A percentile compares a stretch with the other conserved stretches of the same genome.
These are phyloP conservation scores for Paramarasmius palmivorus DNA, from an alignment of 1,284 basidiomycete genomes.

Conservation along the genomic window DNA sequence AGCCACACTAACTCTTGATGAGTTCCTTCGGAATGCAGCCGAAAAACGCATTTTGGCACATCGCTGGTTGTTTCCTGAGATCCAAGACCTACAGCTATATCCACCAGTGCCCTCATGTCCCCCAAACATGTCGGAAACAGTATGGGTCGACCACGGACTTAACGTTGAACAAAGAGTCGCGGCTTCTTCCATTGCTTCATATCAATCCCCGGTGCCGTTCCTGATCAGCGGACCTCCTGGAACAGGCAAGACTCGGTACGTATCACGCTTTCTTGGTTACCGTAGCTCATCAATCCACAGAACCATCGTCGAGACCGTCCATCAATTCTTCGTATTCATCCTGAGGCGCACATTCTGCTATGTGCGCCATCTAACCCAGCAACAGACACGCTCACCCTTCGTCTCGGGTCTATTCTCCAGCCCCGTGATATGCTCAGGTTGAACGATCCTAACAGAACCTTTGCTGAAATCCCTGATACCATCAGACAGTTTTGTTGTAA, in stretches of 20 bases:
- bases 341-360: slow-evolving; percentile 42
- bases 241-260: slow-evolving; percentile 48
- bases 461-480: slow-evolving; percentile 43
- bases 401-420: slow-evolving; percentile 34
- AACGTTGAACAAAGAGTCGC: slow-evolving; percentile 46
- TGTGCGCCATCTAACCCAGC: slow-evolving; percentile 50
- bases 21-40: neutral
- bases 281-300: slow-evolving; percentile 20
- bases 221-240: slow-evolving; percentile 48
- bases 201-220: slow-evolving; percentile 42
- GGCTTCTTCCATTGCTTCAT: slow-evolving; percentile 38
- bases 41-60: slow-evolving; percentile 31
- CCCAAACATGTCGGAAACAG: slow-evolving; percentile 23
- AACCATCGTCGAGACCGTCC: slow-evolving; percentile 46
- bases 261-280: neutral
- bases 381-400: slow-evolving; percentile 42
- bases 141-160: slow-evolving; percentile 41
- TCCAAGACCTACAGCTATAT: slow-evolving; percentile 27
- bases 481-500: slow-evolving; percentile 43
- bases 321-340: slow-evolving; percentile 45
- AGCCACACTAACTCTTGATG: slow-evolving; percentile 29
- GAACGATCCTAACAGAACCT: slow-evolving; percentile 45
- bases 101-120: slow-evolving; percentile 19
- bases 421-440: slow-evolving; percentile 45
- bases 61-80: slow-evolving; percentile 44